phyloP scores from a whole-genome alignment of 2,329 filamentous ascomycete genomes.

The Orbilia brochopaga region DNA sequence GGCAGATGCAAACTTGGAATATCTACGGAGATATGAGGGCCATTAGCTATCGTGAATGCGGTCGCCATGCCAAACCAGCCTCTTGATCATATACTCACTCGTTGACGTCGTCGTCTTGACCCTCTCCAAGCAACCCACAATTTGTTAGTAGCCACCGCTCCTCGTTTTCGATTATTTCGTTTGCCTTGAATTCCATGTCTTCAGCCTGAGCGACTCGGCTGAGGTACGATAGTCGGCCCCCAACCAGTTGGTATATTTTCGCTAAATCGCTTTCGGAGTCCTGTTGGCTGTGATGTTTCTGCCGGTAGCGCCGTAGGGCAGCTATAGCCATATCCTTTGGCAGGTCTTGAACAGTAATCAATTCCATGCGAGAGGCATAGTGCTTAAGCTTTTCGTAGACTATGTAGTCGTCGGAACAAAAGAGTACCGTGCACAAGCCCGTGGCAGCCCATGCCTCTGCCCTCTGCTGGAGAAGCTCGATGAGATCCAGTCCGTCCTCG shows the following conservation, averaged over 20 bases:
- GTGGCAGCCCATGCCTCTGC: conserved; percentile 96
- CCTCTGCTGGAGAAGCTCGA: conserved; percentile 92
- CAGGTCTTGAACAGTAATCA: conserved; percentile 83
- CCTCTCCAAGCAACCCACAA: conserved; percentile 75
- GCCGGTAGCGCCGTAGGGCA: conserved; percentile 80
- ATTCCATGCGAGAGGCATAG: conserved; percentile 91
- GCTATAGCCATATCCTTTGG: conserved; percentile 76
- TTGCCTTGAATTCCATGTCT: conserved; percentile 79
- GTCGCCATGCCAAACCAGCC: neutral
- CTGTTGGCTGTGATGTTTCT: conserved; percentile 73
- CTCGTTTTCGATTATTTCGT: conserved; percentile 72
- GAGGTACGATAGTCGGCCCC: conserved; percentile 84
- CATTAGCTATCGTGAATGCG: neutral
- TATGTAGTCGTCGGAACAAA: conserved; percentile 91
- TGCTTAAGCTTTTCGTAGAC: conserved; percentile 93
- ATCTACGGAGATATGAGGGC: conserved; percentile 12
- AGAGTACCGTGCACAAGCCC: conserved; percentile 86
- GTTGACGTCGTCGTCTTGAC: conserved; percentile 97
- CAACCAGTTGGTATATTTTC: conserved; percentile 82
- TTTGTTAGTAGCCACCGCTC: conserved; percentile 81
- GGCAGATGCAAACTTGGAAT: conserved; percentile 65
- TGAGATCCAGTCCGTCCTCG: conserved; percentile 86
- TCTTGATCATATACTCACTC: conserved; percentile 56
- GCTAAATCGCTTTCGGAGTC: conserved; percentile 67
- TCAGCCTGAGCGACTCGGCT: conserved; percentile 85